phyloP scores from a whole-genome alignment of 2,329 filamentous ascomycete genomes.

The Ceratocystiopsis minuta region DNA sequence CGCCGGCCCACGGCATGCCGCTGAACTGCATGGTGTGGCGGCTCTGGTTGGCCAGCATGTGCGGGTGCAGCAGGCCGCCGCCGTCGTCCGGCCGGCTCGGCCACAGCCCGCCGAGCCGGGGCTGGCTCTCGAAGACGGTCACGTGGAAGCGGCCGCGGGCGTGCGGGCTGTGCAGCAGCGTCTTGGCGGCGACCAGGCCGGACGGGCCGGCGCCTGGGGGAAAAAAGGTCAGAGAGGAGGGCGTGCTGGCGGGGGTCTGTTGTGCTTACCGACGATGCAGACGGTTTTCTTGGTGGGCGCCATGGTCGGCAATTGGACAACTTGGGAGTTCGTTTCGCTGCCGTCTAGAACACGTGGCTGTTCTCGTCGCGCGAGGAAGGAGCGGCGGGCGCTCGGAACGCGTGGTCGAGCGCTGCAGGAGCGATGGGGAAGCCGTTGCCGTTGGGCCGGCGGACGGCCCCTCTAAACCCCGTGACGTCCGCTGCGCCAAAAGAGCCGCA shows the following conservation, averaged over 20 bases:
- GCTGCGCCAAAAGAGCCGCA: no score
- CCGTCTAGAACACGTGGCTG: no score
- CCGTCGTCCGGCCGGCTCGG: constrained; percentile 31
- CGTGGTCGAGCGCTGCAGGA: no score
- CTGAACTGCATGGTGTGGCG: constrained; percentile 56
- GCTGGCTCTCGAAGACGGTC: constrained; percentile 49
- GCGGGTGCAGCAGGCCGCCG: constrained; percentile 40
- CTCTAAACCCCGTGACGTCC: no score
- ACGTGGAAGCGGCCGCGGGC: constrained; percentile 38
- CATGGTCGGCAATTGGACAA: neutral
- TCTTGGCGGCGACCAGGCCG: constrained; percentile 54
- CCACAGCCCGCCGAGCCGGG: constrained; percentile 64
- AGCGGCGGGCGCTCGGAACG: no score
- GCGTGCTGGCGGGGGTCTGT: neutral
- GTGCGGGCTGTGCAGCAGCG: constrained; percentile 42
- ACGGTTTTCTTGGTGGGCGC: constrained; percentile 21
- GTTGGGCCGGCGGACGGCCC: no score
- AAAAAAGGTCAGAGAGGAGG: neutral
- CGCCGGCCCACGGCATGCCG: constrained; percentile 50
- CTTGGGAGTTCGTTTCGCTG: no score
- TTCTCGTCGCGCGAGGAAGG: no score
- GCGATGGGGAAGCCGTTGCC: no score
- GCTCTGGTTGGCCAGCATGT: constrained; percentile 59
- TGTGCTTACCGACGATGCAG: constrained; percentile 28
- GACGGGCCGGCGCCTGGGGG: constrained; percentile 48